Conservation (phyloP, 2,329 filamentous ascomycete species). For the Sarocladiaceae sp. region DNA sequence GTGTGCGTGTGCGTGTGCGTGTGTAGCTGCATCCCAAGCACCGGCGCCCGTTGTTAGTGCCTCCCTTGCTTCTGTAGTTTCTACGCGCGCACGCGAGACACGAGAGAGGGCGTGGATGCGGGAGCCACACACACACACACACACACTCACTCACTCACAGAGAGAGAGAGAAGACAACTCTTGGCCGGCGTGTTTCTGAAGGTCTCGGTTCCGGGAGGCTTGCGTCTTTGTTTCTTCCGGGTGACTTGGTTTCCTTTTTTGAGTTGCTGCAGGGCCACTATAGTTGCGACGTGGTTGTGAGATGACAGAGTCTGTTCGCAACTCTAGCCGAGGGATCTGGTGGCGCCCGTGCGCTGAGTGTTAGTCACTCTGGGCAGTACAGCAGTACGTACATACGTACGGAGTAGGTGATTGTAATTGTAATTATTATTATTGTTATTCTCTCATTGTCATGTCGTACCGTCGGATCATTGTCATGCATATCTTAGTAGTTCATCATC, state of each 20-base stretch:
- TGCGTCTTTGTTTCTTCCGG: background rate
- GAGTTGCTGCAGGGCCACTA: no score
- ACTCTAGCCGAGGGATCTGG: background rate
- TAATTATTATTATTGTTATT: no score
- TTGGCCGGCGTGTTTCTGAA: no score
- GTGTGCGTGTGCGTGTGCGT: no score
- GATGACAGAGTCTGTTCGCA: background rate
- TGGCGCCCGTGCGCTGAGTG: no score
- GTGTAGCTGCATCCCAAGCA: background rate
- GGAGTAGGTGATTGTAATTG: no score
- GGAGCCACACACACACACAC: background rate
- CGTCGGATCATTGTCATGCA: no score
- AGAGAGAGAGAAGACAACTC: background rate
- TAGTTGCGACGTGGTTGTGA: background rate
- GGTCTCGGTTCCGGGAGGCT: background rate
- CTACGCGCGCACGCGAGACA: background rate
- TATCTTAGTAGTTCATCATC: no score
- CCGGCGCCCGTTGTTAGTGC: background rate
- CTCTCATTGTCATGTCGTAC: no score
- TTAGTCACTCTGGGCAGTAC: no score
- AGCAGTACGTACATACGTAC: no score
- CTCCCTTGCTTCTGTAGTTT: background rate
- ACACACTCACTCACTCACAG: background rate
- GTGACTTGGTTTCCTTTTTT: background rate
- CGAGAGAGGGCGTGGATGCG: background rate